Evolutionary conservation across 805 yeast species (phyloP), one percentile per base, ranked within the genome.

Genomic region (Scheffersomyces lignosus): DNA sequence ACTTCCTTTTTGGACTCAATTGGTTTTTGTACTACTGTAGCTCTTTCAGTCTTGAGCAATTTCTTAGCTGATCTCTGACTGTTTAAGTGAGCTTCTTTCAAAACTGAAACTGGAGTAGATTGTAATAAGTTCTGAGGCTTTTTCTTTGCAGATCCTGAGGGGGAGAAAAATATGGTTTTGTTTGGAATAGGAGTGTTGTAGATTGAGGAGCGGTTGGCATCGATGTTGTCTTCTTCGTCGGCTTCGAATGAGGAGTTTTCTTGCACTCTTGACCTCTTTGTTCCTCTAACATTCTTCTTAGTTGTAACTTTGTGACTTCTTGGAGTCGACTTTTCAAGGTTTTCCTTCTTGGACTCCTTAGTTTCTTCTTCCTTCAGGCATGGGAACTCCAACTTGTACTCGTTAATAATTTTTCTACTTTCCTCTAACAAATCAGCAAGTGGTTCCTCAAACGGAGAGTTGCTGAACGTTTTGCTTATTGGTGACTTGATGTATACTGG

Each of bases 101-200:
- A 39, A 4, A 49, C 37, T 7, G 58, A 37, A 5, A 52, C 53
- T 6, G 66, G 65, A 8, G 66, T 61, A 9, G 62, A 52, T 27
- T 47, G 55, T 14, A 41, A 29, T 6, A 51, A 17, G 15, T 36
- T 41, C 24, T 20, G 24, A 10, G 34, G 44, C 37, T 41, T 50
- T 40, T 34, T 38, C 48, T 45, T 54, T 31, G 33, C 29, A 3
- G 47, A 37, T 7, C 51, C 56, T 6, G 58, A 47, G 18, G 65
- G 62, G 9, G 65, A 59, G 37, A 57, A 58, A 39, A 41, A 54
- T 1, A 51, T 47, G 9, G 64, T 51, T 32, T 52, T 58, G 34
- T 52, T 58, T 4, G 56, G 56, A 10, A 50, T 49, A 3, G 65
- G 64, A 16, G 62, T 58, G 27, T 51, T 47, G 38, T 40, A 42